Conservation (phyloP, 2,329 filamentous ascomycete species). For the Cladosporium velox region DNA sequence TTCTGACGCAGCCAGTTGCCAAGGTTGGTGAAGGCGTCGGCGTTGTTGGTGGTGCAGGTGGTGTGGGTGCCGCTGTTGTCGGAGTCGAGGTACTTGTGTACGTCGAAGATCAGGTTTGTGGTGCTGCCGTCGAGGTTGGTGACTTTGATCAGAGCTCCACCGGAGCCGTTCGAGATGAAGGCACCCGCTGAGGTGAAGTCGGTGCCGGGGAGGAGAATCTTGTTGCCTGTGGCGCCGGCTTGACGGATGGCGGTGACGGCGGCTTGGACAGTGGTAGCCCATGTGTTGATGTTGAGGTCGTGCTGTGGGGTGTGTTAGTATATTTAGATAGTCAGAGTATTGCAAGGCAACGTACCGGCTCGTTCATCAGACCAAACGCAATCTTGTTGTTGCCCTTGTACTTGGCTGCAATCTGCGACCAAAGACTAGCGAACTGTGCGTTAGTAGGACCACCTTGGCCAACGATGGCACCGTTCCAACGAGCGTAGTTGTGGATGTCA, state of each 20-base stretch:
- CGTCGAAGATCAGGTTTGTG: constrained; percentile 42
- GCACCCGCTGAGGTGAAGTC: constrained; percentile 44
- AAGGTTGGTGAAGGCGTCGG: constrained; percentile 39
- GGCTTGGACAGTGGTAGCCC: constrained; percentile 63
- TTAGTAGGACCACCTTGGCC: constrained; percentile 66
- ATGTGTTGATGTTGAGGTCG: constrained; percentile 52
- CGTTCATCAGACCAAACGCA: constrained; percentile 70
- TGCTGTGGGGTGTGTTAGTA: constrained; percentile 34
- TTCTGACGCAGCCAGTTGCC: constrained; percentile 43
- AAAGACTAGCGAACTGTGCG: constrained; percentile 59
- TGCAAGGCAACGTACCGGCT: constrained; percentile 43
- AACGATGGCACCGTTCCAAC: constrained; percentile 64
- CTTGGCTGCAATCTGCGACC: constrained; percentile 57
- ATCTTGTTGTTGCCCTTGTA: constrained; percentile 59
- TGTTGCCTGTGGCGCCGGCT: constrained; percentile 63
- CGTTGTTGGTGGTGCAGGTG: constrained; percentile 39
- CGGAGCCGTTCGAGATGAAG: constrained; percentile 21
- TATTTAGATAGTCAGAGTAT: not conserved
- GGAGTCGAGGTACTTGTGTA: constrained; percentile 46
- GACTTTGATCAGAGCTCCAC: constrained; percentile 13
- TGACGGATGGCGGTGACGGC: constrained; percentile 66
- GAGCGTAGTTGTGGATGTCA: constrained; percentile 39
- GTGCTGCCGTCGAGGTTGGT: constrained; percentile 34
- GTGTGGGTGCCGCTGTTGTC: constrained; percentile 43
- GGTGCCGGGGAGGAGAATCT: constrained; percentile 66